These are phyloP conservation scores for Candida hispaniensis DNA, from an alignment of 805 yeast genomes.

Conservation along the genomic window DNA sequence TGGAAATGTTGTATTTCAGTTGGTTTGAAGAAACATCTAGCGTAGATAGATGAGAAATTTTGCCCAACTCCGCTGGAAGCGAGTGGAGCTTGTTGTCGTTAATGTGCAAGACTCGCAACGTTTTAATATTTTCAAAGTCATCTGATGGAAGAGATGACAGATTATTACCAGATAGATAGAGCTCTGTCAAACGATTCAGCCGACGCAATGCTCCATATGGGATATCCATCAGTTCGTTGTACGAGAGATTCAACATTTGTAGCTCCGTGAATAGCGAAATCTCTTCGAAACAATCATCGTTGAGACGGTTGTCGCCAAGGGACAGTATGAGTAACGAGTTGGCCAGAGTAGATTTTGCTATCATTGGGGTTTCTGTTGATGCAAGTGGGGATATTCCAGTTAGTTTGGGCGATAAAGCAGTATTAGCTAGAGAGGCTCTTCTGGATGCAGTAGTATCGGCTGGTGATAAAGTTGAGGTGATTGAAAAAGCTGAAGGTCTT, in stretches of 20 bases:
- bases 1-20: constrained; percentile 82
- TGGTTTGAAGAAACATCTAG: constrained; percentile 88
- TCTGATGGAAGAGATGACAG: constrained; percentile 75
- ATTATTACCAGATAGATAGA: constrained; percentile 76
- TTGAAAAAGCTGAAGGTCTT: constrained; percentile 11
- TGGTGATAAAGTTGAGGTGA: constrained; percentile 8
- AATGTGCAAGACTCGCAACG: constrained; percentile 51
- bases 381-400: no score
- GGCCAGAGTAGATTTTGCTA: constrained; percentile 28
- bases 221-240: constrained; percentile 74
- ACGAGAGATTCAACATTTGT: constrained; percentile 60
- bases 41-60: constrained; percentile 49
- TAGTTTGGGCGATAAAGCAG: constrained; percentile 9
- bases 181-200: constrained; percentile 45
- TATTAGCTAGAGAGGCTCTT: constrained; percentile 8
- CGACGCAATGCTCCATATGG: constrained; percentile 61
- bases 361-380: constrained; percentile 5
- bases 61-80: constrained; percentile 78
- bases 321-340: constrained; percentile 46
- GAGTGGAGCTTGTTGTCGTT: constrained; percentile 81
- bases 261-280: constrained; percentile 50
- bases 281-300: constrained; percentile 63
- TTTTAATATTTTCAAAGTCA: constrained; percentile 53
- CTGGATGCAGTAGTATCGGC: constrained; percentile 9
- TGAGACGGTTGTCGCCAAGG: constrained; percentile 73